These are phyloP conservation scores for Scutellaria baicalensis DNA, from an alignment of 257 asterid species.

Conservation along the genomic window DNA sequence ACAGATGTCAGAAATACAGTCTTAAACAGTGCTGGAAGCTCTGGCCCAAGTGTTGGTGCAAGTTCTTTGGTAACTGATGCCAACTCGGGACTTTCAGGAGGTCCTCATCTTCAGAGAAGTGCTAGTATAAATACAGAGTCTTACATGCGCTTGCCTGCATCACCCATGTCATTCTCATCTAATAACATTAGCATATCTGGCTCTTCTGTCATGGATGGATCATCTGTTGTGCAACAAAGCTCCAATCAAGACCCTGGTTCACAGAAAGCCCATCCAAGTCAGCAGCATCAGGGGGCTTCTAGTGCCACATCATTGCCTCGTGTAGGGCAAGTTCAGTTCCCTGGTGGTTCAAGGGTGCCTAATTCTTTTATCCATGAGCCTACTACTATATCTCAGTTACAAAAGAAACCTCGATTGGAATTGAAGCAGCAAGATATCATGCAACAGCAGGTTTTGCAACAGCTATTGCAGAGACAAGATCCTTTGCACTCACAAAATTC, in stretches of 20 bases:
- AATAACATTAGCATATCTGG: slow-evolving; percentile 84
- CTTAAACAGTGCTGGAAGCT: slow-evolving; percentile 61
- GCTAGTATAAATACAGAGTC: slow-evolving; percentile 87
- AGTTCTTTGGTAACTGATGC: slow-evolving; percentile 98
- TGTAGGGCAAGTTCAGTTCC: slow-evolving; percentile 57
- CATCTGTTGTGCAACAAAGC: slow-evolving; percentile 68
- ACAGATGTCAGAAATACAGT: slow-evolving; percentile 56
- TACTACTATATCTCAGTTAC: slow-evolving; percentile 48
- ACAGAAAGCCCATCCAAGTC: slow-evolving; percentile 42
- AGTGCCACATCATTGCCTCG: slow-evolving; percentile 76
- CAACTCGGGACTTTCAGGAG: slow-evolving; percentile 86
- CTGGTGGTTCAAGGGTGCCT: slow-evolving; percentile 40
- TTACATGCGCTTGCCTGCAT: slow-evolving; percentile 89
- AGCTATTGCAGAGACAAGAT: slow-evolving; percentile 63
- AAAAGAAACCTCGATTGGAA: slow-evolving; percentile 82
- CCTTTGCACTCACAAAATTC: slow-evolving; percentile 53
- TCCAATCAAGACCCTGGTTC: slow-evolving; percentile 60
- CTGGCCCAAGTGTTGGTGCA: slow-evolving; percentile 91
- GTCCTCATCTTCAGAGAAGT: slow-evolving; percentile 84
- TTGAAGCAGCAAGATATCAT: slow-evolving; percentile 76
- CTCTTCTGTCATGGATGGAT: slow-evolving; percentile 73
- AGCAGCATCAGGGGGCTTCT: slow-evolving; percentile 68
- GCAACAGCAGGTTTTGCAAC: slow-evolving; percentile 84
- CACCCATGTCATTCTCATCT: slow-evolving; percentile 96
- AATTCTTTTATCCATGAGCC: slow-evolving; percentile 64